Percentiles rank a stretch among this genome's conserved stretches.
Conservation (phyloP, 768 basidiomycete species). For the Solioccasus polychromus region DNA sequence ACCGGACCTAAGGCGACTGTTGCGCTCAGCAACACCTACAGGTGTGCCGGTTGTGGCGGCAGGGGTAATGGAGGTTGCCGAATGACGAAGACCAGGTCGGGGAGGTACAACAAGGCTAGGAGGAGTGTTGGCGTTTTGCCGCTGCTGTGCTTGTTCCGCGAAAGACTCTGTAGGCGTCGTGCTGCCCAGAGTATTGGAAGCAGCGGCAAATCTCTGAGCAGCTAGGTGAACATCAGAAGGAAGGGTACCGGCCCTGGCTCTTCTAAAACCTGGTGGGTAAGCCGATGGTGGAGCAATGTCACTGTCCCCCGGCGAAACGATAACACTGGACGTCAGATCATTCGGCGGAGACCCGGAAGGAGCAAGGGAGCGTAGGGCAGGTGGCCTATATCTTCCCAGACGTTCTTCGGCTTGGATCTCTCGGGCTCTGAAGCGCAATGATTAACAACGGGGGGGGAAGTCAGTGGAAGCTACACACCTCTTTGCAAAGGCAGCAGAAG, state of each 20-base stretch:
- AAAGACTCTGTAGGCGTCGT: constrained; percentile 49
- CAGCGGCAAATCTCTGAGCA: constrained; percentile 75
- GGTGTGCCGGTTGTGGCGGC: constrained; percentile 42
- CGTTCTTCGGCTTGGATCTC: constrained; percentile 81
- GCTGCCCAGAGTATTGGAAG: constrained; percentile 54
- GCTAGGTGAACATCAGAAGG: constrained; percentile 93
- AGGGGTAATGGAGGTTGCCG: constrained; percentile 61
- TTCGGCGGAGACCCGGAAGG: constrained; percentile 72
- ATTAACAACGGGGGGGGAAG: constrained; percentile 18
- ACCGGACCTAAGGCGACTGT: constrained; percentile 87
- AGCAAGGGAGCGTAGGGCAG: constrained; percentile 67
- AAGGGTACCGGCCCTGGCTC: constrained; percentile 96
- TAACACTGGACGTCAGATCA: constrained; percentile 57
- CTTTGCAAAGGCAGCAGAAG: constrained; percentile 87
- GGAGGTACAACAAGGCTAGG: constrained; percentile 44
- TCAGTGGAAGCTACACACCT: constrained; percentile 47
- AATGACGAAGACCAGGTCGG: constrained; percentile 72
- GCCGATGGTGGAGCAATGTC: constrained; percentile 64
- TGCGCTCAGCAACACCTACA: constrained; percentile 49
- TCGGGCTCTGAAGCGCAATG: constrained; percentile 55
- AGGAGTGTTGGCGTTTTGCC: constrained; percentile 35
- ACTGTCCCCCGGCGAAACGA: constrained; percentile 57
- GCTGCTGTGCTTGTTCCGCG: constrained; percentile 43
- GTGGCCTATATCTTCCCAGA: constrained; percentile 72
- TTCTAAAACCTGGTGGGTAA: constrained; percentile 83